phyloP scores from a whole-genome alignment of 768 basidiomycete species.

The Podaxis rugospora region DNA sequence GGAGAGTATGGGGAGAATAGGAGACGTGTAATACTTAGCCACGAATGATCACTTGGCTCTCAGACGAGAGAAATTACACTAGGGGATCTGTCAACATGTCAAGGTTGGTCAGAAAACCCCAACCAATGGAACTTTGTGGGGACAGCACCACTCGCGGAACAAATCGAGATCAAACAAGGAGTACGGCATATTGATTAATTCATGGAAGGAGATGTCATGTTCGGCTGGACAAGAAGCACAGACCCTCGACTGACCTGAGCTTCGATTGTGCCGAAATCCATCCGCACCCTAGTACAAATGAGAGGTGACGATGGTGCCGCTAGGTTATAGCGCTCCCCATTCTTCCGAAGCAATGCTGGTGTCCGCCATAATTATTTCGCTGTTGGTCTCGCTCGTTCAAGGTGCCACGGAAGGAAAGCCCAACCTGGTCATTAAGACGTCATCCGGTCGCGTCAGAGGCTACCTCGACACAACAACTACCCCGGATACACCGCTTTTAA shows the following conservation, averaged over 20 bases:
- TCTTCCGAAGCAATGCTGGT: neutral
- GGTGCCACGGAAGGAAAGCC: neutral
- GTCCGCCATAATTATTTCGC: neutral
- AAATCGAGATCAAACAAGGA: neutral
- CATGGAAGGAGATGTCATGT: neutral
- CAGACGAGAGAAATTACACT: too few relatives aligned
- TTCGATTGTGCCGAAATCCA: constrained; percentile 4
- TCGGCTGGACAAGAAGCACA: neutral
- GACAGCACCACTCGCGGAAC: neutral
- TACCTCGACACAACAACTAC: constrained; percentile 22
- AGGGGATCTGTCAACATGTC: neutral
- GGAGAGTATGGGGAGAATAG: too few relatives aligned
- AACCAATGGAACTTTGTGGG: neutral
- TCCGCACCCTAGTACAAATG: neutral
- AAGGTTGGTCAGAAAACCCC: neutral
- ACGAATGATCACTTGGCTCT: too few relatives aligned
- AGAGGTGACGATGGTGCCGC: neutral
- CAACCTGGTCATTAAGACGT: constrained; percentile 15
- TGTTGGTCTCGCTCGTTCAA: neutral
- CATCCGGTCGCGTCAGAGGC: constrained; percentile 24
- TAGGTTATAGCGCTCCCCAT: neutral
- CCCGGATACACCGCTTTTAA: constrained; percentile 16
- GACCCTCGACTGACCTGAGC: neutral
- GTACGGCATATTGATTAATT: neutral
- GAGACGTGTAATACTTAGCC: too few relatives aligned